A percentile compares a stretch with the other conserved stretches of the same genome.
phyloP scores from a whole-genome alignment of 2,329 filamentous ascomycete species.

The Mycogone perniciosa region DNA sequence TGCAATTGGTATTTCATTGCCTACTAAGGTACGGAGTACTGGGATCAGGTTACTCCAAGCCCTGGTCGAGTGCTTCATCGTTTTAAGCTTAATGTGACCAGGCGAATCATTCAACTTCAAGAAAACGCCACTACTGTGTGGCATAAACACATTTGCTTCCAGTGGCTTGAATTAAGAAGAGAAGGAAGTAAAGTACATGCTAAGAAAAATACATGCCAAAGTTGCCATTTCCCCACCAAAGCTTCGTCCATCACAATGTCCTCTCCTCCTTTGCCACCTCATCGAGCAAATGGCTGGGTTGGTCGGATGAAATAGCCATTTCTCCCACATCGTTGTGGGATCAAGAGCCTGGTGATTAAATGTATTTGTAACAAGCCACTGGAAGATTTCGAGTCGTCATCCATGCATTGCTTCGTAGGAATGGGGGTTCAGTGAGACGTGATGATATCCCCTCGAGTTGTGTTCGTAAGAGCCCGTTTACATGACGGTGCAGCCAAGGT shows the following conservation, averaged over 20 bases:
- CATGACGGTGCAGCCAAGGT: constrained; percentile 29
- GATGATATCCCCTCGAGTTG: background rate
- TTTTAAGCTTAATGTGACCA: no score
- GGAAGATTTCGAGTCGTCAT: background rate
- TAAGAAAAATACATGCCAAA: background rate
- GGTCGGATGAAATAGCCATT: background rate
- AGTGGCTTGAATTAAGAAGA: background rate
- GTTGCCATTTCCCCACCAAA: no score
- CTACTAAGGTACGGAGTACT: no score
- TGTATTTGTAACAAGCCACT: background rate
- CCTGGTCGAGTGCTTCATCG: background rate
- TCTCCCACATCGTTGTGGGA: background rate
- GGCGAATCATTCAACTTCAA: no score
- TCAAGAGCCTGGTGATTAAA: background rate
- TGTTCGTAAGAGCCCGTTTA: constrained; percentile 17
- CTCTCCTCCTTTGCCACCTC: no score
- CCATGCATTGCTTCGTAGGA: background rate
- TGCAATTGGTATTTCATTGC: no score
- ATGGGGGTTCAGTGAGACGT: background rate
- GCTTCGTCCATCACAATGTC: no score
- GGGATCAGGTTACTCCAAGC: background rate
- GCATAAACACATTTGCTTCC: no score
- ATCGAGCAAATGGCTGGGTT: background rate
- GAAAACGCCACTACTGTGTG: no score
- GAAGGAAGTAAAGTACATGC: background rate